Percentiles rank a stretch among this genome's conserved stretches.
Evolutionary conservation across 2,329 filamentous ascomycete species (phyloP).

Genomic region (Aspergillus pseudoglaucus): DNA sequence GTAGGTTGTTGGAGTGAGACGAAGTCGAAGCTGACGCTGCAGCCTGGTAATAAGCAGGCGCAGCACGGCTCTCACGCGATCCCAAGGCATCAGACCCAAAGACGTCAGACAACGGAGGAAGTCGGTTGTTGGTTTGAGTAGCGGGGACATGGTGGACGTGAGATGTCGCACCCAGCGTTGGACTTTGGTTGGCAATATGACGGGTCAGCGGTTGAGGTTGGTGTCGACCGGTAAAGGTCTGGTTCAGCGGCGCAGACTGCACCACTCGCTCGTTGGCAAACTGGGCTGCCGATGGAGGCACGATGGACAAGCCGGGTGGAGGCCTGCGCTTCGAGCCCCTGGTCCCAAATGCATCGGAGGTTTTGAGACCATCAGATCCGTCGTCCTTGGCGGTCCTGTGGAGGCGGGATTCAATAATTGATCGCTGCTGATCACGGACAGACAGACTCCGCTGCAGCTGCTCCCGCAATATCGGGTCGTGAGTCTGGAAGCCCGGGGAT

Average conservation of each 20-base stretch:
- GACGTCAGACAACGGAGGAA: constrained; percentile 91
- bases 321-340: constrained; percentile 49
- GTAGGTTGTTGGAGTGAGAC: constrained; percentile 57
- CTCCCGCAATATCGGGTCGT: constrained; percentile 94
- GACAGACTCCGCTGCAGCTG: constrained; percentile 90
- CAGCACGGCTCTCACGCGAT: constrained; percentile 28
- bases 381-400: constrained; percentile 83
- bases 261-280: constrained; percentile 94
- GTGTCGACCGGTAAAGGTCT: constrained; percentile 89
- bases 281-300: constrained; percentile 84
- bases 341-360: constrained; percentile 41
- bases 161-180: constrained; percentile 73
- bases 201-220: constrained; percentile 69
- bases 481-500: constrained; percentile 90
- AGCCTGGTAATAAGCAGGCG: constrained; percentile 41
- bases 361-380: constrained; percentile 53
- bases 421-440: constrained; percentile 86
- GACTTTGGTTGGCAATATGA: constrained; percentile 73
- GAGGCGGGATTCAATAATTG: constrained; percentile 85
- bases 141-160: constrained; percentile 89
- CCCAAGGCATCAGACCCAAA: constrained; percentile 71
- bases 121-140: constrained; percentile 80
- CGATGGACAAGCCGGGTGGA: constrained; percentile 85
- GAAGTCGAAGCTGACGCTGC: constrained; percentile 55
- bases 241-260: constrained; percentile 88